Evolutionary conservation across 1,284 basidiomycete species (phyloP).

Genomic region (Ustanciosporium gigantosporum): DNA sequence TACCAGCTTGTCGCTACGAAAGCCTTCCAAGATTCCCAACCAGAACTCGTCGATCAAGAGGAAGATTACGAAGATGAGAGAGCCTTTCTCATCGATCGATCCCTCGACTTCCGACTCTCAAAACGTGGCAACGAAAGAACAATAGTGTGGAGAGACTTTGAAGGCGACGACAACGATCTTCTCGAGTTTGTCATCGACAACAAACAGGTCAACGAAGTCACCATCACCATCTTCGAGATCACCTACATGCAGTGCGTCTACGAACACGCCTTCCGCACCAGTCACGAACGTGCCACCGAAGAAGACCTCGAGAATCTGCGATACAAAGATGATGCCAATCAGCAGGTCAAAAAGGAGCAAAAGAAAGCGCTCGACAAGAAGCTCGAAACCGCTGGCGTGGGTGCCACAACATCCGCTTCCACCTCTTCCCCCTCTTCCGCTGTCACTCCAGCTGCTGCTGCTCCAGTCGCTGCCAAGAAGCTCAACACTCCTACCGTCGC

Average conservation of each 20-base stretch:
- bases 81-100: constrained; percentile 85
- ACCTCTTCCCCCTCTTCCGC: too few species aligned
- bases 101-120: constrained; percentile 72
- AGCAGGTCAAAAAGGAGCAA: constrained; percentile 14
- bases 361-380: constrained; percentile 21
- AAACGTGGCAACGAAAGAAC: constrained; percentile 43
- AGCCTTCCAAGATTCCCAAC: constrained; percentile 92
- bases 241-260: constrained; percentile 93
- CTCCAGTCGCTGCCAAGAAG: constrained; percentile 1
- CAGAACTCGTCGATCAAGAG: constrained; percentile 89
- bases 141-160: constrained; percentile 71
- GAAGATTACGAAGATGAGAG: constrained; percentile 82
- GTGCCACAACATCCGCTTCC: constrained; percentile 2
- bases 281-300: constrained; percentile 56
- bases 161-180: constrained; percentile 67
- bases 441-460: neutral
- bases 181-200: constrained; percentile 75
- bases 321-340: constrained; percentile 50
- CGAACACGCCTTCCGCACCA: constrained; percentile 65
- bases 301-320: constrained; percentile 60
- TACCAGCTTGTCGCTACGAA: constrained; percentile 94
- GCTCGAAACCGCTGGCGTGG: constrained; percentile 17
- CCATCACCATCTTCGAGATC: constrained; percentile 84
- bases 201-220: constrained; percentile 72
- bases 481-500: constrained; percentile 15